Evolutionary conservation across 1,139 yeast species (phyloP).

Genomic region (Sugiyamaella grinbergsii): DNA sequence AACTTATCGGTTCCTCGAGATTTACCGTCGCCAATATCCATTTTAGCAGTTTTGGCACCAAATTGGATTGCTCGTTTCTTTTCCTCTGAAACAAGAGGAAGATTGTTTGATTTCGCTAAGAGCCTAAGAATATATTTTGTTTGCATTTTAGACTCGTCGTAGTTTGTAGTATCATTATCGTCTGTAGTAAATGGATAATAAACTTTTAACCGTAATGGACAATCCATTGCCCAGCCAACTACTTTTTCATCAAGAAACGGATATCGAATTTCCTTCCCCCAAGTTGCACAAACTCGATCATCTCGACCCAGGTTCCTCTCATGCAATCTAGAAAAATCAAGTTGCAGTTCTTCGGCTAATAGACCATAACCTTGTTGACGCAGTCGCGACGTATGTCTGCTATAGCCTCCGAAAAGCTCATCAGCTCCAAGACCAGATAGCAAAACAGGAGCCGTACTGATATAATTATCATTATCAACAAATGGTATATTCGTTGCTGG

Average conservation of each 20-base stretch:
- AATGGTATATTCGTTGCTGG: slow-evolving; percentile 25
- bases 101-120: slow-evolving; percentile 54
- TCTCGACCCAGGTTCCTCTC: slow-evolving; percentile 85
- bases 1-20: slow-evolving; percentile 62
- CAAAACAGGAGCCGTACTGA: slow-evolving; percentile 64
- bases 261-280: slow-evolving; percentile 91
- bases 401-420: slow-evolving; percentile 91
- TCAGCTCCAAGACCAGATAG: slow-evolving; percentile 98
- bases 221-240: slow-evolving; percentile 50
- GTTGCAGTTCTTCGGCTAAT: slow-evolving; percentile 57
- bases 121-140: slow-evolving; percentile 67
- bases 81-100: slow-evolving; percentile 65
- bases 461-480: slow-evolving; percentile 19
- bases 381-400: slow-evolving; percentile 59
- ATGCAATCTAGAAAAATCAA: slow-evolving; percentile 74
- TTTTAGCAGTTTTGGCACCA: slow-evolving; percentile 93
- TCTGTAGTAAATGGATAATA: slow-evolving; percentile 37
- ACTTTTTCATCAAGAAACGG: slow-evolving; percentile 77
- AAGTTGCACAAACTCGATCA: slow-evolving; percentile 78
- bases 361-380: slow-evolving; percentile 39
- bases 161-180: slow-evolving; percentile 11
- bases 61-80: slow-evolving; percentile 95
- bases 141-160: slow-evolving; percentile 37
- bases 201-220: slow-evolving; percentile 44
- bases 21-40: slow-evolving; percentile 72